Base-by-base conservation (phyloP, 768 basidiomycete species). In the Jaapia argillacea region DNA sequence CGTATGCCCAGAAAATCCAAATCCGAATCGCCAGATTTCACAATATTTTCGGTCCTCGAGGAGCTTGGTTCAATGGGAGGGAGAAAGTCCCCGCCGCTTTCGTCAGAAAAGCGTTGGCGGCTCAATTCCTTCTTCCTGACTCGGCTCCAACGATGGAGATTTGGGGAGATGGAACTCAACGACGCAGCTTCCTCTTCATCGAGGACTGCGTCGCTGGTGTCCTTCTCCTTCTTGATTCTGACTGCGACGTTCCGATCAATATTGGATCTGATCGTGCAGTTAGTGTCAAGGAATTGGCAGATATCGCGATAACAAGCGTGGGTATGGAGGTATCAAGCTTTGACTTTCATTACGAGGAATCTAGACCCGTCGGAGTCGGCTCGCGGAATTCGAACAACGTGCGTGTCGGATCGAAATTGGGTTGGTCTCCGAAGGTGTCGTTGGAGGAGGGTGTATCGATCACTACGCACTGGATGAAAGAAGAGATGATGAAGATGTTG, bases 41-140 rank as follows among this genome's bases (percentile, higher is more conserved):
- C 42, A 79, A 79, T 43, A 62, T 80, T 12, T 78, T 65, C 45
- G 77, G 77, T 7, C 77, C 75, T 1, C 62, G 67, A 6, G 73
- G 72, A 0, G 60, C 71, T 1, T 79, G 73, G 74, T 60, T 55
- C 39, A 62, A 67, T 27, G 79, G 79, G 0, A 67, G 67, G 6
- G 78, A 80, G 58, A 79, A 79, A 50, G 77, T 59, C 1, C 76
- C 75, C 0, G 77, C 76, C 5, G 74, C 79, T 0, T 48, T 79
- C 43, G 55, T 76, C 23, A 69, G 77, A 4, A 80, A 79, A 49
- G 73, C 74, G 1, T 36, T 70, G 12, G 66, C 65, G 1, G 56
- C 58, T 7, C 10, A 10, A 18, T 54, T 61, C 35, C 43, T 61
- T 16, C 39, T 51, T 1, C 41, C 41, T 5, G 41, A 25, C 4